A percentile compares a stretch with the other conserved stretches of the same genome.
Conservation (phyloP, 164 flowering plant species). For the Magnolia changhungtana region DNA sequence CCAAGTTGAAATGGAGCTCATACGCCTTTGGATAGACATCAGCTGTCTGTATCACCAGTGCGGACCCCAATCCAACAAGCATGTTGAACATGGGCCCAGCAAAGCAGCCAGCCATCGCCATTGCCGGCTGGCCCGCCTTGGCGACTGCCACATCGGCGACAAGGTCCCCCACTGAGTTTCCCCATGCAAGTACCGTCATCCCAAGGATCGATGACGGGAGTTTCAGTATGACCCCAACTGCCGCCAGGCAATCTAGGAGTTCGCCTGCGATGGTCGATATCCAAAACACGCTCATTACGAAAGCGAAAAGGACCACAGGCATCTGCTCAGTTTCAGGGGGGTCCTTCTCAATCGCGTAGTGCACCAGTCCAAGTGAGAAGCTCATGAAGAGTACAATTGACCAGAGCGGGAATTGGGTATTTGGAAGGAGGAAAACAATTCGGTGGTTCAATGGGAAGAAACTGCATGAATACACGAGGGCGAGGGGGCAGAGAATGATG, state of each 20-base stretch:
- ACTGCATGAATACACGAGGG: slow-evolving; percentile 67
- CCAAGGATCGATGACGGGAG: slow-evolving; percentile 86
- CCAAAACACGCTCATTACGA: slow-evolving; percentile 98
- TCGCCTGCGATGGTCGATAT: slow-evolving; percentile 94
- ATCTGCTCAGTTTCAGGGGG: slow-evolving; percentile 75
- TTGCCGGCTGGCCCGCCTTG: slow-evolving; percentile 92
- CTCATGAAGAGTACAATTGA: slow-evolving; percentile 56
- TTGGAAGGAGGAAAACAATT: slow-evolving; percentile 62
- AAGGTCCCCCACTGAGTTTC: slow-evolving; percentile 97
- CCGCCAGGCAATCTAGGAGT: slow-evolving; percentile 77
- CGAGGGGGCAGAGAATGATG: slow-evolving; percentile 78
- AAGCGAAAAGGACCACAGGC: slow-evolving; percentile 55
- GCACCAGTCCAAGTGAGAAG: slow-evolving; percentile 63
- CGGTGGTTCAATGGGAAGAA: slow-evolving; percentile 73
- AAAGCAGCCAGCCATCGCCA: slow-evolving; percentile 99
- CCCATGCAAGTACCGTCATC: slow-evolving; percentile 97
- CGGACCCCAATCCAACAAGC: slow-evolving; percentile 94
- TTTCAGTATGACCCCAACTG: slow-evolving; percentile 64
- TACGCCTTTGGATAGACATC: slow-evolving; percentile 74
- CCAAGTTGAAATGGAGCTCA: slow-evolving; percentile 66
- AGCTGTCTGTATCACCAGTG: slow-evolving; percentile 71
- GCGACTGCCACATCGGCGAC: slow-evolving; percentile 99
- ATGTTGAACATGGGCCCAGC: slow-evolving; percentile 99
- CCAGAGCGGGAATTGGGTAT: slow-evolving; percentile 84
- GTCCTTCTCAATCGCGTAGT: slow-evolving; percentile 66